A percentile compares a stretch with the other conserved stretches of the same genome.
phyloP scores from a whole-genome alignment of 2,329 filamentous ascomycete genomes.

The Fusarium udum region DNA sequence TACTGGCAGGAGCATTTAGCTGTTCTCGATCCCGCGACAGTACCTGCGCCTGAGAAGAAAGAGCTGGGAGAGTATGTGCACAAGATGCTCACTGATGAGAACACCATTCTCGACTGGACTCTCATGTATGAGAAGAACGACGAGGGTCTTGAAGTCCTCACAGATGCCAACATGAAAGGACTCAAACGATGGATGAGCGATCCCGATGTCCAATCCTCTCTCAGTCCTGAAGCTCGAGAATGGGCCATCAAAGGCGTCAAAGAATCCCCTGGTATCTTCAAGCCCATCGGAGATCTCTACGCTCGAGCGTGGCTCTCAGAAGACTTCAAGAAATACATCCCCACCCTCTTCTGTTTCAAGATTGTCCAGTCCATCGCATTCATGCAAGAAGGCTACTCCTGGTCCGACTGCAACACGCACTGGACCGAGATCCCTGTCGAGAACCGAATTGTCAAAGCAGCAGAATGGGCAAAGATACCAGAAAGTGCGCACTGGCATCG shows the following conservation, averaged over 20 bases:
- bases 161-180: constrained; percentile 50
- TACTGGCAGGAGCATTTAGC: constrained; percentile 57
- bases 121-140: constrained; percentile 53
- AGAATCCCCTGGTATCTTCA: constrained; percentile 46
- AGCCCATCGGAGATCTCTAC: constrained; percentile 52
- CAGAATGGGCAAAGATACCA: constrained; percentile 49
- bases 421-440: constrained; percentile 50
- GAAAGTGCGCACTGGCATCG: constrained; percentile 51
- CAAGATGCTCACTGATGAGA: constrained; percentile 51
- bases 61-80: constrained; percentile 48
- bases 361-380: constrained; percentile 55
- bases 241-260: constrained; percentile 45
- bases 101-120: constrained; percentile 53
- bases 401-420: constrained; percentile 49
- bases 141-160: constrained; percentile 55
- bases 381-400: constrained; percentile 51
- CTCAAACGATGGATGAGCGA: constrained; percentile 51
- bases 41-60: constrained; percentile 45
- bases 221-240: constrained; percentile 42
- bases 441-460: constrained; percentile 49
- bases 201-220: constrained; percentile 43
- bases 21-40: constrained; percentile 44
- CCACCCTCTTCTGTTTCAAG: constrained; percentile 55
- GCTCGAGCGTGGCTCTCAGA: constrained; percentile 51
- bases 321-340: constrained; percentile 49